phyloP scores from a whole-genome alignment of 768 basidiomycete species.

The Hysterangium stoloniferum region DNA sequence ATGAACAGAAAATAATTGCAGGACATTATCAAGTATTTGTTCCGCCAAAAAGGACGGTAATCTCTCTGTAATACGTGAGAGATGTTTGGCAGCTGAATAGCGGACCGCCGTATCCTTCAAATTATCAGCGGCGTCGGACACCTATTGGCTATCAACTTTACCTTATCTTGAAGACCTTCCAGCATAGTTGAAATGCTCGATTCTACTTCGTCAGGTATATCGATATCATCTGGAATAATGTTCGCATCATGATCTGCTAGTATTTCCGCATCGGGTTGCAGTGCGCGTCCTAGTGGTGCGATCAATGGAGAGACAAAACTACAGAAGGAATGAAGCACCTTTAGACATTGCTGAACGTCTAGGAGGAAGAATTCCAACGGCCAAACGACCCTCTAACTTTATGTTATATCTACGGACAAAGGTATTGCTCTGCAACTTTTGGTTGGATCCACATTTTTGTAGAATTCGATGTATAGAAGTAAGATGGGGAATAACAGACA shows the following conservation, averaged over 20 bases:
- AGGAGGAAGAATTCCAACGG: slow-evolving; percentile 53
- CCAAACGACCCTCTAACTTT: slow-evolving; percentile 63
- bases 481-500: slow-evolving; percentile 40
- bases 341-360: slow-evolving; percentile 30
- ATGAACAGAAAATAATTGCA: slow-evolving; percentile 72
- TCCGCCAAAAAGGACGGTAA: slow-evolving; percentile 66
- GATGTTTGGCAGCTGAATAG: slow-evolving; percentile 89
- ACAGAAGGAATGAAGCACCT: slow-evolving; percentile 26
- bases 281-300: slow-evolving; percentile 16
- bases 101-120: slow-evolving; percentile 87
- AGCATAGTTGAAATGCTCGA: slow-evolving; percentile 65
- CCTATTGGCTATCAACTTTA: slow-evolving; percentile 24
- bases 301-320: slow-evolving; percentile 4
- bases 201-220: slow-evolving; percentile 78
- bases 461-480: slow-evolving; percentile 39
- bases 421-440: slow-evolving; percentile 45
- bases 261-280: slow-evolving; percentile 15
- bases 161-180: slow-evolving; percentile 71
- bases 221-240: slow-evolving; percentile 29
- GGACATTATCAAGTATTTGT: slow-evolving; percentile 77
- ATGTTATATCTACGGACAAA: slow-evolving; percentile 58
- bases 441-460: slow-evolving; percentile 32
- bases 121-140: slow-evolving; percentile 6
- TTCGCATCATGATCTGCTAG: slow-evolving; percentile 18
- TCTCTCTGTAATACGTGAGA: slow-evolving; percentile 76